Evolutionary conservation across 768 basidiomycete species (phyloP).

Genomic region (Cyclocybe aegerita): DNA sequence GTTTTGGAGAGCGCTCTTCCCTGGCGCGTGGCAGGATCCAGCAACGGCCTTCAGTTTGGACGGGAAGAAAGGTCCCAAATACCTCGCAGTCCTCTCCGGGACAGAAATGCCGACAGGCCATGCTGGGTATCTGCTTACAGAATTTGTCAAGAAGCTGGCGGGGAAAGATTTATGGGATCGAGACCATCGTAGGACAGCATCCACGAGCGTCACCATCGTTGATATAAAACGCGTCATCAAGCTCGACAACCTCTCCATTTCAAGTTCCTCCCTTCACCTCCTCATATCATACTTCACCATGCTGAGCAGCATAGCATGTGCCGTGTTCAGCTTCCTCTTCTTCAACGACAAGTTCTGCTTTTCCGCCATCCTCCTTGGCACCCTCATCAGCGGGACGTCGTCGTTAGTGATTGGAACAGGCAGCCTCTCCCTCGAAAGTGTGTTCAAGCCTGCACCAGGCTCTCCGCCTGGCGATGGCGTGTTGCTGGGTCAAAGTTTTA

Average conservation of each 20-base stretch:
- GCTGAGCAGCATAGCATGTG: constrained; percentile 4
- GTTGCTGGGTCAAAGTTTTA: constrained; percentile 4
- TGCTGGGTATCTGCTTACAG: constrained; percentile 5
- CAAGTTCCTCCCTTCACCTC: constrained; percentile 2
- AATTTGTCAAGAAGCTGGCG: not conserved
- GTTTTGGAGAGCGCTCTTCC: constrained; percentile 10
- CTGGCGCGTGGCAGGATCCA: constrained; percentile 6
- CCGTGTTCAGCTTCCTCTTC: constrained; percentile 6
- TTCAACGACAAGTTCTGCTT: constrained; percentile 8
- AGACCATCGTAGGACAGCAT: not conserved
- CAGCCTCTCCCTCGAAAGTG: constrained; percentile 5
- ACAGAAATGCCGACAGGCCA: constrained; percentile 9
- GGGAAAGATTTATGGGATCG: constrained; percentile 1
- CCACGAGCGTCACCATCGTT: constrained; percentile 6
- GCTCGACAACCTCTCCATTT: constrained; percentile 1
- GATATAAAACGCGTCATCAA: constrained; percentile 4
- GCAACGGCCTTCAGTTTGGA: constrained; percentile 7
- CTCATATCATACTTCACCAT: constrained; percentile 9
- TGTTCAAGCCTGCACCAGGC: constrained; percentile 6
- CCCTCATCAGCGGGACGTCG: constrained; percentile 8
- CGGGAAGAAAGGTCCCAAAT: constrained; percentile 11
- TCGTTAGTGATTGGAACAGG: constrained; percentile 7
- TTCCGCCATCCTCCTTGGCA: constrained; percentile 8
- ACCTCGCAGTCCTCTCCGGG: constrained; percentile 6
- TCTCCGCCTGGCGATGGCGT: constrained; percentile 8